Evolutionary conservation across 768 basidiomycete genomes (phyloP).

Genomic region (Psilocybe tampanensis): DNA sequence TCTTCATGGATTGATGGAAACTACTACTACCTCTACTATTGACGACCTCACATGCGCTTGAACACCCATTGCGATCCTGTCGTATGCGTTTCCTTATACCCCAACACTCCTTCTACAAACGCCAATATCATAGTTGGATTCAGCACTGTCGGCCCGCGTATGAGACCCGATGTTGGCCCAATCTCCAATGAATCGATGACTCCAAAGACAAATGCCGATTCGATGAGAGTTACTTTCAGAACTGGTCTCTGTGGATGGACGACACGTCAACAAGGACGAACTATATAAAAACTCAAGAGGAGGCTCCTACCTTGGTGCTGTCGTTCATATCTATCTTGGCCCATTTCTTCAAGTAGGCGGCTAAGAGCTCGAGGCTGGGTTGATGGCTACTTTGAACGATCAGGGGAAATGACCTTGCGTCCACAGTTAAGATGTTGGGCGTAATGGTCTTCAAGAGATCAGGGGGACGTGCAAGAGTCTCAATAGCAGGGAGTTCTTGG

Average conservation of each 20-base stretch:
- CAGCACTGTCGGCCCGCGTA: conserved; percentile 14
- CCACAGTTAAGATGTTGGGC: conserved; percentile 37
- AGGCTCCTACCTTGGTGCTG: conserved; percentile 26
- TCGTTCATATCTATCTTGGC: conserved; percentile 31
- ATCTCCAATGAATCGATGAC: conserved; percentile 35
- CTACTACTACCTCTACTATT: too few species aligned
- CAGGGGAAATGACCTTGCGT: conserved; percentile 26
- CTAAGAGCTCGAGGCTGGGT: conserved; percentile 35
- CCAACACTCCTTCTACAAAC: conserved; percentile 41
- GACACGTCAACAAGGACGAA: background rate
- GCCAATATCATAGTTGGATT: conserved; percentile 39
- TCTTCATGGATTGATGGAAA: too few species aligned
- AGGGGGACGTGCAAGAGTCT: conserved; percentile 32
- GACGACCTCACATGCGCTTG: too few species aligned
- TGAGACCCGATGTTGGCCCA: conserved; percentile 25
- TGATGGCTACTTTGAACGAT: conserved; percentile 40
- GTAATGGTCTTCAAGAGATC: conserved; percentile 32
- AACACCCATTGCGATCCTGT: conserved; percentile 33
- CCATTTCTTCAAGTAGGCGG: conserved; percentile 39
- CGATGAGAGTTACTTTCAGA: conserved; percentile 33
- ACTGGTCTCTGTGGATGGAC: conserved; percentile 27
- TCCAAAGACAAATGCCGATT: conserved; percentile 36
- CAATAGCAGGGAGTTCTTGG: conserved; percentile 27
- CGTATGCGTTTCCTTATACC: conserved; percentile 37
- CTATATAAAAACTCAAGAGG: background rate